Evolutionary conservation across 352 stramenopile species (phyloP), one percentile per base, ranked within the genome.

Genomic region (Aphanomyces cochlioides): DNA sequence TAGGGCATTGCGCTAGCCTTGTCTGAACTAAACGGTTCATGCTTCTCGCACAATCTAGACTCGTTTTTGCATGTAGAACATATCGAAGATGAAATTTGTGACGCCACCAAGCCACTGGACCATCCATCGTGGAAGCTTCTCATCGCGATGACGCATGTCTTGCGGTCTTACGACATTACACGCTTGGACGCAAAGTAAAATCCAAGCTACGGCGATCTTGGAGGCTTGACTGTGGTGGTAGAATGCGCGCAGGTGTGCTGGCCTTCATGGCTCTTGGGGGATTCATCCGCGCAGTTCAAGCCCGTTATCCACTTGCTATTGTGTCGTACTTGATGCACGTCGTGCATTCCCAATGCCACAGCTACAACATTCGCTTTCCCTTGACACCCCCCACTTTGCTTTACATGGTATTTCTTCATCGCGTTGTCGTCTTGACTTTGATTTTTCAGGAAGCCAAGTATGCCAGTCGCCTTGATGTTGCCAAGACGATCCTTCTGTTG

Each of bases 301-400:
- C 54, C 3, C 48, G 34, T 13, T 70, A 19, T 28, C 54, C 64
- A 3, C 43, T 70, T 7, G 15, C 38, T 5, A 37, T 70, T 19
- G 64, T 70, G 2, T 63, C 45, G 17, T 70, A 70, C 54, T 53
- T 70, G 34, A 40, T 70, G 12, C 64, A 70, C 3, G 19, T 61
- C 3, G 54, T 70, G 19, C 64, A 70, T 37, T 38, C 64, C 17
- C 64, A 70, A 56, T 59, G 47, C 39, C n/a, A 70, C 40, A 56
- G 64, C 40, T 54, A 54, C 19, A 36, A n/a, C 19, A 4, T 70
- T 7, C 34, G 15, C 12, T 63, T 70, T 63, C 64, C 64, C 2
- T 36, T 70, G 40, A 3, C 64, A 4, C n/a, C 28, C 28, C 4
- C 64, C 15, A 45, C 36, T 8, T 36, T 70, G 37, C 39, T 70